Base-by-base conservation (phyloP, 108 stramenopile species). In the Craspedostauros australis region DNA sequence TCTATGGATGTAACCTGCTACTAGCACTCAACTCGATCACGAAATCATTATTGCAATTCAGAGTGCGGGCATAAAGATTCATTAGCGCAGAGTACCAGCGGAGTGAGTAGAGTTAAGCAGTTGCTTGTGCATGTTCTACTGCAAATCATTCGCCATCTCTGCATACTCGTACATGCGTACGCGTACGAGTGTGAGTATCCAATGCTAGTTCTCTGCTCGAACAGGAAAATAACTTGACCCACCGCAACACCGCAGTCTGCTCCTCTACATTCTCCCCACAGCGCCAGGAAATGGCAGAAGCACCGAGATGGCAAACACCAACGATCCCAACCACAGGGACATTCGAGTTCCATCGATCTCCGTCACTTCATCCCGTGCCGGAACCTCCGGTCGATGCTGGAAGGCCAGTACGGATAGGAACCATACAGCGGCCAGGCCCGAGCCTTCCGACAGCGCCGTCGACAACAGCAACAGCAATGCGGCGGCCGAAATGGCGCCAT, bases 261-360 rank as follows among this genome's bases (percentile, higher is more conserved):
- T n/a, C 43, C 24, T 15, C 52, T 52, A 54, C 34, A 64, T 18
- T 21, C 66, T 20, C 5, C 46, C 52, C 2, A 34, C 52, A 39
- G 69, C 70, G 1, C 81, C 72, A 16, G 83, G 87, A 73, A 84
- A 89, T 20, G 88, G 83, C 21, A 53, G 24, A 29, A 89, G 46
- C 16, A 76, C 68, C 26, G 79, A 44, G 27, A 75, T 12, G n/a
- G 76, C 46, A 27, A 79, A 26, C 16, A 54, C 7, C 7, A 77
- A 45, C 2, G 75, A 40, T 14, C 30, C 46, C n/a, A 68, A 39
- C 67, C 74, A 89, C 21, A 62, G 26, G 8, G 50, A 27, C 21
- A 62, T 11, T 27, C 91, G 71, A 23, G 55, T 7, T 11, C 57
- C 59, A 20, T 63, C 72, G 1, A 84, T 73, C n/a, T 64, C 58